Evolutionary conservation across 768 basidiomycete genomes (phyloP), one percentile per base, ranked within the genome.

Genomic region (Phlebiopsis gigantea): DNA sequence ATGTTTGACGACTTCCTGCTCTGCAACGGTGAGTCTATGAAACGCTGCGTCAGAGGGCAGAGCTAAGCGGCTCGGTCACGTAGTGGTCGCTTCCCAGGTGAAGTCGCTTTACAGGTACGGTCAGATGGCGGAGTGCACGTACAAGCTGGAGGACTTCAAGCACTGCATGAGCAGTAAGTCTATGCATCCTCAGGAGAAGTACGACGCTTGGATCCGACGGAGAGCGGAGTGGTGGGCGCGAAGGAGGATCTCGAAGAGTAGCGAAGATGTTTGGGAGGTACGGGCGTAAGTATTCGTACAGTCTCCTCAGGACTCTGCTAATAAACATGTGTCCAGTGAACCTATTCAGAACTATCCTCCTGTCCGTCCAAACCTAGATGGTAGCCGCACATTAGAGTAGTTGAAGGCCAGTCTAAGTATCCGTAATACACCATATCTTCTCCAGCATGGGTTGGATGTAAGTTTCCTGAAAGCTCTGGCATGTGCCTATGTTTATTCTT

Each of bases 141-240:
- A 78, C 45, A 94, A 96, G 68, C 79, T 86, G 67, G 86, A 92
- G 57, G 94, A 96, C 64, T 95, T 96, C 79, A 97, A 97, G 72
- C 96, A 90, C 71, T 99, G 96, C 72, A 75, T 96, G 75, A 87
- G 84, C 58, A 73, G 88, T 59, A 96, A 93, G 71, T 77, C 81
- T 12, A 74, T 90, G 70, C 79, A 87, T 52, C 83, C 85, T 15
- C 93, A 94, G 55, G 81, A 85, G 64, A 82, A 83, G 66, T 79
- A 88, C 28, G 83, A 91, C 50, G 82, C 83, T 3, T 99, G 94
- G 95, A 84, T 98, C 56, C 79, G 76, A 48, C 78, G 88, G 17
- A 77, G 90, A 53, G 96, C 96, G 1, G 92, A 95, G 68, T 95
- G 94, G 93, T 97, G 94, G 96, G 93, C 95, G 4, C 73, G 77